A percentile compares a stretch with the other conserved stretches of the same genome.
phyloP scores from a whole-genome alignment of 352 stramenopile genomes.

The Phytophthora gonapodyides region DNA sequence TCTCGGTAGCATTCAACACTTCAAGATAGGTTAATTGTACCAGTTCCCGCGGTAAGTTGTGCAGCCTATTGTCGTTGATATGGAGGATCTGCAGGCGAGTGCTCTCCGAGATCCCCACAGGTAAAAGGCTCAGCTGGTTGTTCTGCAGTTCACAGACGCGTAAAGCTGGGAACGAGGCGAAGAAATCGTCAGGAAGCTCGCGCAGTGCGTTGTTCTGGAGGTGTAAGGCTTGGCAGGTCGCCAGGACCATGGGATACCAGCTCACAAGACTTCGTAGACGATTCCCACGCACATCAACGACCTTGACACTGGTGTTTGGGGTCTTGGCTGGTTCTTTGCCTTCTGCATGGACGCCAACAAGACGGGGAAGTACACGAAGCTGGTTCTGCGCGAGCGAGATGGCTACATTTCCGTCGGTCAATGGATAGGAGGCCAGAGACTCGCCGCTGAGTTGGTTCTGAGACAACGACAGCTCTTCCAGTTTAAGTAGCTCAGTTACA shows the following conservation, averaged over 20 bases:
- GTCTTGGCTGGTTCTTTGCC: conserved; percentile 13
- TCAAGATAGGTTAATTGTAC: conserved; percentile 34
- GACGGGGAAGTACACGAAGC: conserved; percentile 29
- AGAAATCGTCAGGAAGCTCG: conserved; percentile 53
- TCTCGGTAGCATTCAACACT: conserved; percentile 52
- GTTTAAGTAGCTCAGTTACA: conserved; percentile 35
- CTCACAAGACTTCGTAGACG: conserved; percentile 29
- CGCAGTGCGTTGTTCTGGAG: conserved; percentile 51
- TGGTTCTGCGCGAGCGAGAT: conserved; percentile 52
- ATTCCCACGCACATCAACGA: conserved; percentile 40
- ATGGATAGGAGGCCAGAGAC: conserved; percentile 26
- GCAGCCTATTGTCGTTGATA: conserved; percentile 57
- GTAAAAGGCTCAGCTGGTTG: conserved; percentile 47
- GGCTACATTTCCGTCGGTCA: conserved; percentile 15
- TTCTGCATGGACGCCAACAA: conserved; percentile 28
- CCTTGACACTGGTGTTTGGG: conserved; percentile 26
- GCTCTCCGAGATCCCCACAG: conserved; percentile 40
- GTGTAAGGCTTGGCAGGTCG: conserved; percentile 44
- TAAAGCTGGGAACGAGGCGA: conserved; percentile 40
- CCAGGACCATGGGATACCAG: conserved; percentile 31
- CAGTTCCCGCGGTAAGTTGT: conserved; percentile 35
- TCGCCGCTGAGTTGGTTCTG: conserved; percentile 30
- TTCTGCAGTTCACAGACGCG: conserved; percentile 45
- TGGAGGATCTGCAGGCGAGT: conserved; percentile 43
- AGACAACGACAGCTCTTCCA: conserved; percentile 34